phyloP scores from a whole-genome alignment of 768 basidiomycete genomes.

The Pleurotus ostreatus region DNA sequence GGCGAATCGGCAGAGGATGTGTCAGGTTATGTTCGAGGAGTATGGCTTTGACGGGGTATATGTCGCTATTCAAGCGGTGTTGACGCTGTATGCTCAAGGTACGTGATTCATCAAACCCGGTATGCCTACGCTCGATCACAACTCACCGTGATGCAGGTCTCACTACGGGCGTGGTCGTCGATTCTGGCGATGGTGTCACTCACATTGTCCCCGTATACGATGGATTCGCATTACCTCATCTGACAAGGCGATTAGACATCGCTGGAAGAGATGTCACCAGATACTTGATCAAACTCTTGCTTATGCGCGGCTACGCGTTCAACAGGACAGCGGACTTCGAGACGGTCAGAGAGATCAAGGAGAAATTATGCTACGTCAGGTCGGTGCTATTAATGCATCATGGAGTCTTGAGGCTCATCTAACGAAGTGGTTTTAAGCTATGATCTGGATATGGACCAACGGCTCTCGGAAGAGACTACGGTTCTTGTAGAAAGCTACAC shows the following conservation, averaged over 20 bases:
- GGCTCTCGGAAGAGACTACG: constrained; percentile 93
- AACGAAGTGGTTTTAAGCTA: constrained; percentile 52
- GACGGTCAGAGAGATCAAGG: constrained; percentile 98
- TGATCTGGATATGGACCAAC: constrained; percentile 93
- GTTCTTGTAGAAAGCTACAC: constrained; percentile 95
- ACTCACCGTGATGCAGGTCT: constrained; percentile 53
- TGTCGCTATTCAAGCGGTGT: constrained; percentile 96
- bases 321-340: constrained; percentile 99
- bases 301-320: constrained; percentile 99
- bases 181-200: constrained; percentile 98
- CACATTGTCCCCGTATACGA: constrained; percentile 99
- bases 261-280: constrained; percentile 98
- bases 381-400: constrained; percentile 26
- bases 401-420: constrained; percentile 1
- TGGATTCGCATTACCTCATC: constrained; percentile 91
- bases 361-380: constrained; percentile 98
- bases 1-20: constrained; percentile 89
- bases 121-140: neutral
- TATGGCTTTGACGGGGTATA: constrained; percentile 96
- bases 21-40: constrained; percentile 98
- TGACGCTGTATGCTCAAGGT: constrained; percentile 99
- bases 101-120: constrained; percentile 21
- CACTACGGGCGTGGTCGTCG: constrained; percentile 97
- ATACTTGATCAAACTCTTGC: constrained; percentile 97
- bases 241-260: constrained; percentile 92